A percentile compares a stretch with the other conserved stretches of the same genome.
Evolutionary conservation across 495 filamentous ascomycete species (phyloP).

Genomic region (Pyrenula massariospora): DNA sequence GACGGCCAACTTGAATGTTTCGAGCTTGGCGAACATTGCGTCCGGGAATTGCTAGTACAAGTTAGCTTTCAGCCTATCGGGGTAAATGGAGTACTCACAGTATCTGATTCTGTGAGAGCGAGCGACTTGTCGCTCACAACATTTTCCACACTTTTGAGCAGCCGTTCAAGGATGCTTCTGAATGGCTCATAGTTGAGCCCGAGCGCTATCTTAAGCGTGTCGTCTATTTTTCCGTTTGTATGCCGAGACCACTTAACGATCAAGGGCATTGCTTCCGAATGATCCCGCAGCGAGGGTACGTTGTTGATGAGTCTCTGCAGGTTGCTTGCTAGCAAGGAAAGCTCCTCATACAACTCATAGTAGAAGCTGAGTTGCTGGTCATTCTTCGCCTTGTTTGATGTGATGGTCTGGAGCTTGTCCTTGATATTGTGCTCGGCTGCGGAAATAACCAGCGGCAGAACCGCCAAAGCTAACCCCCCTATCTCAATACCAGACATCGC

Average conservation of each 20-base stretch:
- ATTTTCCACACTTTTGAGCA: conserved; percentile 3
- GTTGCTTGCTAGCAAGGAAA: conserved; percentile 2
- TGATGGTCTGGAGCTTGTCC: background rate
- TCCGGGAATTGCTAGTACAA: background rate
- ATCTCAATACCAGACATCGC: background rate
- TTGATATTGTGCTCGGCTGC: background rate
- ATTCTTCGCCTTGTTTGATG: conserved; percentile 1
- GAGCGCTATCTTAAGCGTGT: background rate
- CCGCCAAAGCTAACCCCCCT: background rate
- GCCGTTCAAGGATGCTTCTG: conserved; percentile 3
- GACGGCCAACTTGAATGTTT: conserved; percentile 1
- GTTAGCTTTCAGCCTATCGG: background rate
- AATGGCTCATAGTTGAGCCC: conserved; percentile 1
- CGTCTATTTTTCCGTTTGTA: background rate
- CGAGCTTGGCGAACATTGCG: conserved; percentile 3
- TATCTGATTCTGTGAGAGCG: background rate
- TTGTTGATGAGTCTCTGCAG: conserved; percentile 1
- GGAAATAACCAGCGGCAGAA: background rate
- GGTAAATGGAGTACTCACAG: background rate
- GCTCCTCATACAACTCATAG: conserved; percentile 1
- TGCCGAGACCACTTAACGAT: background rate
- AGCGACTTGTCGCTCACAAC: conserved; percentile 4
- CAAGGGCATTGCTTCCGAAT: background rate
- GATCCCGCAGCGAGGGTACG: conserved; percentile 1
- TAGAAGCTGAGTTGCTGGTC: conserved; percentile 2